Base-by-base conservation (phyloP, 139 green algal genomes). In the Choricystis sp. region DNA sequence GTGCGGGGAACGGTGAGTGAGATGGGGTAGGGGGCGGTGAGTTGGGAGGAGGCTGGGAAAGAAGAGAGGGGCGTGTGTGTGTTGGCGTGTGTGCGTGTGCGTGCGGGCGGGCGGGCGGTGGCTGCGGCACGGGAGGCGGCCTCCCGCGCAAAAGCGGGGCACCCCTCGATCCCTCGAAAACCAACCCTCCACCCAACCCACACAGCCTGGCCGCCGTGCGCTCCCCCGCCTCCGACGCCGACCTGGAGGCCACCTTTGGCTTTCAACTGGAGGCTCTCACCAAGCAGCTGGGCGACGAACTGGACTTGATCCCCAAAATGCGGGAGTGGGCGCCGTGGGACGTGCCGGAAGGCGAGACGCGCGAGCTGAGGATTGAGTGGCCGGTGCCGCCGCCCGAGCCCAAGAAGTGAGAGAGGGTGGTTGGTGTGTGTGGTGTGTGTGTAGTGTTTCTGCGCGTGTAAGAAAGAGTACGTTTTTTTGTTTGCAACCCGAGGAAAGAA, bases 271-370 rank as follows among this genome's bases (percentile, higher is more conserved):
- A 83, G 64, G 58, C 79, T 66, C 62, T 79, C 24, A 79, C 79
- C 40, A 66, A 71, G 66, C 40, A 73, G 59, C 68, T 66, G 56
- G 27, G 71, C 49, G 69, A 82, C 25, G 77, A 83, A 65, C 72
- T 83, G 60, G 28, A 25, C 16, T 60, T 83, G 25, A 77, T 83
- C 61, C 72, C 75, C 27, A 80, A 83, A 57, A 83, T 83, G 78
- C 70, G 70, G 73, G 75, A 79, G 56, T 84, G 77, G 77, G 66
- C 69, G 66, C 77, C 77, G 0, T 84, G 77, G 77, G 77, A 80
- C 21, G 77, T 81, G 19, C 75, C 75, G 27, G 65, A 65, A 29
- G 72, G 66, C 31, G 31, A 77, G 65, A 77, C 30, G 63, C 62
- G 68, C 20, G 30, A 4, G 3, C 40, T 52, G 40, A 9, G 40